A percentile compares a stretch with the other conserved stretches of the same genome.
Conservation (phyloP, 345 rosid genomes). For the Salix udensis region DNA sequence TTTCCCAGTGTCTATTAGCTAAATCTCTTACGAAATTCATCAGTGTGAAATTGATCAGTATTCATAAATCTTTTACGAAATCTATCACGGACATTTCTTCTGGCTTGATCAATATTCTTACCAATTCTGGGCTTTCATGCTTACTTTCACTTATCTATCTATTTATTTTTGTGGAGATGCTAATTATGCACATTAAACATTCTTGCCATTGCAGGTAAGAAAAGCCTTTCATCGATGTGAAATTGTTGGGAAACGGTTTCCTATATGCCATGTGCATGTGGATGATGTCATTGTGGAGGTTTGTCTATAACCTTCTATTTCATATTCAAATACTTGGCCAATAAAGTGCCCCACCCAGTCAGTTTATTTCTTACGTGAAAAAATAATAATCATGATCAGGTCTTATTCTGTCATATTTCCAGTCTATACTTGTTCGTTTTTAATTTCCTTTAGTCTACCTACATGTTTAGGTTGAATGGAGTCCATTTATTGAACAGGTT, state of each 20-base stretch:
- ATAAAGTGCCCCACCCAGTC: no score
- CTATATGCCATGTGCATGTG: conserved; percentile 62
- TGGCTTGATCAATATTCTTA: not conserved
- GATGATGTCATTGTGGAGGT: conserved; percentile 52
- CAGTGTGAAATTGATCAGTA: no score
- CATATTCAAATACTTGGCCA: not conserved
- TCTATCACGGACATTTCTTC: no score
- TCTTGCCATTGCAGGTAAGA: conserved; percentile 35
- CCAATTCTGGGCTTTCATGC: not conserved
- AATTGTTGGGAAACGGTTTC: conserved; percentile 58
- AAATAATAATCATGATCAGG: no score
- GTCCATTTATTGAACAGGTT: conserved; percentile 26
- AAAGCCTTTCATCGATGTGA: conserved; percentile 43
- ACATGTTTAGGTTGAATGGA: conserved; percentile 5
- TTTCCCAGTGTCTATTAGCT: not conserved
- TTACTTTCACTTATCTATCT: not conserved
- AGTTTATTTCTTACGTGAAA: no score
- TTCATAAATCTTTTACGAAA: no score
- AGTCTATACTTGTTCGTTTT: no score
- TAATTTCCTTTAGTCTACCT: not conserved
- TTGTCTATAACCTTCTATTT: not conserved
- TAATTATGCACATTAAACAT: not conserved
- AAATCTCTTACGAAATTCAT: no score
- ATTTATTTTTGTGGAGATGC: not conserved
- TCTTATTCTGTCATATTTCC: no score